A percentile compares a stretch with the other conserved stretches of the same genome.
Evolutionary conservation across 2,329 filamentous ascomycete genomes (phyloP).

Genomic region (Trichoderma hamatum): DNA sequence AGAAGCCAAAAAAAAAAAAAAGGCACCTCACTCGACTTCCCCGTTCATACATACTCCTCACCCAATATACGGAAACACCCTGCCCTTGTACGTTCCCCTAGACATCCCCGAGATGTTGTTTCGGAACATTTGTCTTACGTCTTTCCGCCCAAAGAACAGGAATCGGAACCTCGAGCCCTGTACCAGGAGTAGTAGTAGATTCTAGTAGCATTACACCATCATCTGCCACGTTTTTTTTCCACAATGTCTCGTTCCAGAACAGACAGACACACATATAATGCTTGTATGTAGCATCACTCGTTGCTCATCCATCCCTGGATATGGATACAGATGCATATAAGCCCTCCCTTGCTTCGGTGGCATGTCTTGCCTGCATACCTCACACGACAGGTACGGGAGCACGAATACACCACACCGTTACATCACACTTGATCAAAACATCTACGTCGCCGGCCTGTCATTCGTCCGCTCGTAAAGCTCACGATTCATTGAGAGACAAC

Average conservation of each 20-base stretch:
- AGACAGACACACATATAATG: neutral
- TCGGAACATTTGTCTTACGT: neutral
- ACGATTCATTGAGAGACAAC: neutral
- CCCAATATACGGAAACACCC: neutral
- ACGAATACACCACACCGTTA: slow-evolving; percentile 1
- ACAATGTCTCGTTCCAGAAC: neutral
- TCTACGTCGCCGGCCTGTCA: neutral
- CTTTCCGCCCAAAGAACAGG: neutral
- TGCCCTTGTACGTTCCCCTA: neutral
- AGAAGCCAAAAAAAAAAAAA: too few relatives aligned
- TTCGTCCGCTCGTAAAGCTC: neutral
- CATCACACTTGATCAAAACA: slow-evolving; percentile 1
- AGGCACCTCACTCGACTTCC: too few relatives aligned
- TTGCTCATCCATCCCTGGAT: neutral
- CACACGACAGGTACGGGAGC: neutral
- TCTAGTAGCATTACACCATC: neutral
- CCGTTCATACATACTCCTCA: neutral
- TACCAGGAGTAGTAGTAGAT: too few relatives aligned
- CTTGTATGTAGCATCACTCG: neutral
- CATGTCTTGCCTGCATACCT: neutral
- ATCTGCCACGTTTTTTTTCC: neutral
- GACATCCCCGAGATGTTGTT: neutral
- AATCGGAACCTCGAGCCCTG: neutral
- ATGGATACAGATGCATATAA: neutral
- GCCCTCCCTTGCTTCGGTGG: neutral